Evolutionary conservation across 164 flowering plant species (phyloP).

Genomic region (Santalum album): DNA sequence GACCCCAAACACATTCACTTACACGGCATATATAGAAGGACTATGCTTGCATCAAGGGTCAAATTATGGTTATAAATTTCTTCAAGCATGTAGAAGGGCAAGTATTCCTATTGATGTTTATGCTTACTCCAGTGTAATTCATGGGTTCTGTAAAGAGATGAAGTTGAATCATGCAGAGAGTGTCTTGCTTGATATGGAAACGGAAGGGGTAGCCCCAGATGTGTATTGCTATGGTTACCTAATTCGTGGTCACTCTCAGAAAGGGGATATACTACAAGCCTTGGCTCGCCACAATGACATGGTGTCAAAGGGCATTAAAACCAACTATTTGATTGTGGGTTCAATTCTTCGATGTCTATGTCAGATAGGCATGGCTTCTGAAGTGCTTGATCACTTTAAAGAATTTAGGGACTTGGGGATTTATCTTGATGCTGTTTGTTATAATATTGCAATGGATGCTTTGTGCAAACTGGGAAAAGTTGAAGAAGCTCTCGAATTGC

Average conservation of each 20-base stretch:
- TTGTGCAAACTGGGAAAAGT: constrained; percentile 48
- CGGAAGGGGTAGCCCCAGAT: constrained; percentile 36
- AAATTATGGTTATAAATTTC: constrained; percentile 31
- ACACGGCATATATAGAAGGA: constrained; percentile 43
- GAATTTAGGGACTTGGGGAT: constrained; percentile 31
- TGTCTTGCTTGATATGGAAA: constrained; percentile 43
- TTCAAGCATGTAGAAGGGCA: constrained; percentile 21
- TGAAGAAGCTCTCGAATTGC: constrained; percentile 44
- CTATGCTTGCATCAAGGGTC: constrained; percentile 35
- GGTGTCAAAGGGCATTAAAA: constrained; percentile 42
- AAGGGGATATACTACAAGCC: constrained; percentile 32
- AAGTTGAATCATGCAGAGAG: constrained; percentile 48
- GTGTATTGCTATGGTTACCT: constrained; percentile 31
- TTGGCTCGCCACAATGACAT: constrained; percentile 34
- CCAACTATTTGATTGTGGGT: constrained; percentile 49
- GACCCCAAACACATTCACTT: constrained; percentile 35
- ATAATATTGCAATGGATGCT: constrained; percentile 51
- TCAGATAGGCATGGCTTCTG: constrained; percentile 25
- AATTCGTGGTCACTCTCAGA: constrained; percentile 42
- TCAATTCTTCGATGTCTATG: constrained; percentile 50
- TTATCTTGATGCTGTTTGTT: constrained; percentile 42
- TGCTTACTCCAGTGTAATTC: constrained; percentile 48
- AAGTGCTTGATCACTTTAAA: constrained; percentile 36
- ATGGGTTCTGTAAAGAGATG: constrained; percentile 53
- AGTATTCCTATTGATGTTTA: constrained; percentile 24